phyloP scores from a whole-genome alignment of 192 early-diverging fungal genomes.

The Rhizoclosmatium globosum region DNA sequence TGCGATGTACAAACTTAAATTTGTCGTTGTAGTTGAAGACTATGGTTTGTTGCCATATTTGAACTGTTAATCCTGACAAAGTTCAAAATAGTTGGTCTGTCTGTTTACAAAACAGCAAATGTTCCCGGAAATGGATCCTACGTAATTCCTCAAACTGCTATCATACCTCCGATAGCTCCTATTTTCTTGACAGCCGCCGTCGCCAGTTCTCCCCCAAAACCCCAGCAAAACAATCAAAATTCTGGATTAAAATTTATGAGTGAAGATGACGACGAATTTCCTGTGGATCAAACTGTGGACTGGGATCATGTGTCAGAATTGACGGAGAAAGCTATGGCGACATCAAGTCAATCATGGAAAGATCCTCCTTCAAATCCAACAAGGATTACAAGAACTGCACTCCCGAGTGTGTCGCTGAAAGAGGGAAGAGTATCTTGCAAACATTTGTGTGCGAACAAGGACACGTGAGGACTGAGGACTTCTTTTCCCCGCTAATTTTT shows the following conservation, averaged over 20 bases:
- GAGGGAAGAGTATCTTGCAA: conserved; percentile 45
- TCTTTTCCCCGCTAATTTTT: not conserved
- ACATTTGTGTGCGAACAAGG: conserved; percentile 49
- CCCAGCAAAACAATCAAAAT: not conserved
- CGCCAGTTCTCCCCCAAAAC: not conserved
- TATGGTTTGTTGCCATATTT: conserved; percentile 7
- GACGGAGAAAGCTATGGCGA: too few relatives aligned
- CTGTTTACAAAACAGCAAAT: not conserved
- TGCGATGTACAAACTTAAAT: not conserved
- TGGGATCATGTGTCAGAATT: too few relatives aligned
- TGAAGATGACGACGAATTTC: too few relatives aligned
- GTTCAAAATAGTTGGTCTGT: not conserved
- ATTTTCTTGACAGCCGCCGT: not conserved
- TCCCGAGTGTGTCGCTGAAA: conserved; percentile 3
- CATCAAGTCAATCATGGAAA: too few relatives aligned
- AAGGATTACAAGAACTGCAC: not conserved
- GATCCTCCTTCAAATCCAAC: too few relatives aligned
- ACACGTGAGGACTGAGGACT: conserved; percentile 26
- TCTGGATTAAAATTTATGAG: not conserved
- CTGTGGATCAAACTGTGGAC: too few relatives aligned
- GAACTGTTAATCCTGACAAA: not conserved
- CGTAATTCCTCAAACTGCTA: not conserved
- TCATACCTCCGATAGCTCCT: not conserved
- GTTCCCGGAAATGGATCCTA: not conserved
- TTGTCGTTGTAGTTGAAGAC: conserved; percentile 26